Percentiles rank a stretch among this genome's conserved stretches.
Evolutionary conservation across 139 green algal species (phyloP).

Genomic region (Chlamydomonas sp.): DNA sequence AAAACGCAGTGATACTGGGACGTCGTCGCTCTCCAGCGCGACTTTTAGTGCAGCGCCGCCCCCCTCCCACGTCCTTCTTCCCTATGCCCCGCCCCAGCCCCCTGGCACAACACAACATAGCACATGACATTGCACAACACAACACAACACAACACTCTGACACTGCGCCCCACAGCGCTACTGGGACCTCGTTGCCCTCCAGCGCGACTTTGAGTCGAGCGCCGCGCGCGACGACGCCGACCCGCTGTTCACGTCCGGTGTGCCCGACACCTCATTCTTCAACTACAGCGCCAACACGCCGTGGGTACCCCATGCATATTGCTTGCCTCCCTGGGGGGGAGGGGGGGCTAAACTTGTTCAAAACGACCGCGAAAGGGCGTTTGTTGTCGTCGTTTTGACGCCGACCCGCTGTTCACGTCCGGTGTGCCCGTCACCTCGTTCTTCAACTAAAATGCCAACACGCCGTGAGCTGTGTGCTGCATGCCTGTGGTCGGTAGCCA

Average conservation of each 20-base stretch:
- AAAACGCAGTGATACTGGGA: conserved; percentile 23
- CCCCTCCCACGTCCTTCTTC: background rate
- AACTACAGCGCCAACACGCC: conserved; percentile 23
- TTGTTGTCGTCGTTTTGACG: too few species aligned
- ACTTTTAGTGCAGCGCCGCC: conserved; percentile 16
- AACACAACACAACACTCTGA: background rate
- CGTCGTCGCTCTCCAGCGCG: conserved; percentile 18
- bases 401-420: conserved; percentile 26
- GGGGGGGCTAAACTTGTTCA: too few species aligned
- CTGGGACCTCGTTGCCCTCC: conserved; percentile 24
- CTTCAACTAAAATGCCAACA: conserved; percentile 27
- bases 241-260: conserved; percentile 23
- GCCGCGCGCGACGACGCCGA: conserved; percentile 3
- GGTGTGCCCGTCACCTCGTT: conserved; percentile 20
- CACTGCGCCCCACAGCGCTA: background rate
- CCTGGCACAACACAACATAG: background rate
- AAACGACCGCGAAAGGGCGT: too few species aligned
- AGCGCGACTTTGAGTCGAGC: conserved; percentile 19
- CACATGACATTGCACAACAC: background rate
- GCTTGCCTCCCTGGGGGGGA: too few species aligned
- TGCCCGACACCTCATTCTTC: conserved; percentile 26
- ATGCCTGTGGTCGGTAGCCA: too few species aligned
- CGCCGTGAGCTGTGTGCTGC: too few species aligned
- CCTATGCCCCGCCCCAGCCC: background rate
- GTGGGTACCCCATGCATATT: background rate